Conservation (phyloP, 2,329 filamentous ascomycete genomes). For the Colletotrichum viniferum region DNA sequence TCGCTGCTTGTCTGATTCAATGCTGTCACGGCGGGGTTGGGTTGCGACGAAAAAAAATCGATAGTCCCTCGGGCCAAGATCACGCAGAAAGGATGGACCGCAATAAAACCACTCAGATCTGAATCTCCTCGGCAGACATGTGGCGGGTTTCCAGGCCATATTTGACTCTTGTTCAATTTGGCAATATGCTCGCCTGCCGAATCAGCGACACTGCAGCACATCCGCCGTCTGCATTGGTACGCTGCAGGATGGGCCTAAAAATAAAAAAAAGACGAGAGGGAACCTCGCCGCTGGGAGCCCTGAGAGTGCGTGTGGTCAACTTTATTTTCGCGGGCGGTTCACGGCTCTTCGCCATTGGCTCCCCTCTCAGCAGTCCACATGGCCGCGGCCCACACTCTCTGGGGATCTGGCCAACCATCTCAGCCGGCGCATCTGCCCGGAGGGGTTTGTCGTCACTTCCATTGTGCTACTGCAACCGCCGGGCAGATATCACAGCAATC, state of each 20-base stretch:
- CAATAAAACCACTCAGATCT: neutral
- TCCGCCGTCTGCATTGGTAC: conserved; percentile 4
- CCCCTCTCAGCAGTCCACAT: neutral
- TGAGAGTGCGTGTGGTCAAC: conserved; percentile 3
- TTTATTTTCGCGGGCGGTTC: conserved; percentile 20
- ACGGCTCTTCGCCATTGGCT: conserved; percentile 5
- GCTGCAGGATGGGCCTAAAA: conserved; percentile 17
- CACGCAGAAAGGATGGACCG: neutral
- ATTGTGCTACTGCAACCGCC: conserved; percentile 21
- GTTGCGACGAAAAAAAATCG: neutral
- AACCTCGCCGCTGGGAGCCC: neutral
- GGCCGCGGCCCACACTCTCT: neutral
- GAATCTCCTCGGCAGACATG: neutral
- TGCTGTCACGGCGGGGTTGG: neutral
- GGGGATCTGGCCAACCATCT: conserved; percentile 6
- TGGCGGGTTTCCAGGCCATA: neutral
- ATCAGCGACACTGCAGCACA: neutral
- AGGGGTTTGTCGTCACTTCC: conserved; percentile 4
- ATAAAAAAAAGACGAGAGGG: neutral
- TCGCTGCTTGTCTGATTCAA: neutral
- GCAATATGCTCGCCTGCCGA: neutral
- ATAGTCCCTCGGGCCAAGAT: conserved; percentile 4
- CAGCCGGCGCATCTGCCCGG: neutral
- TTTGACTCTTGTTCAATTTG: neutral
- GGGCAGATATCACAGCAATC: conserved; percentile 9